Conservation (phyloP, 192 early-diverging fungal species). For the Dimargaris xerosporica region DNA sequence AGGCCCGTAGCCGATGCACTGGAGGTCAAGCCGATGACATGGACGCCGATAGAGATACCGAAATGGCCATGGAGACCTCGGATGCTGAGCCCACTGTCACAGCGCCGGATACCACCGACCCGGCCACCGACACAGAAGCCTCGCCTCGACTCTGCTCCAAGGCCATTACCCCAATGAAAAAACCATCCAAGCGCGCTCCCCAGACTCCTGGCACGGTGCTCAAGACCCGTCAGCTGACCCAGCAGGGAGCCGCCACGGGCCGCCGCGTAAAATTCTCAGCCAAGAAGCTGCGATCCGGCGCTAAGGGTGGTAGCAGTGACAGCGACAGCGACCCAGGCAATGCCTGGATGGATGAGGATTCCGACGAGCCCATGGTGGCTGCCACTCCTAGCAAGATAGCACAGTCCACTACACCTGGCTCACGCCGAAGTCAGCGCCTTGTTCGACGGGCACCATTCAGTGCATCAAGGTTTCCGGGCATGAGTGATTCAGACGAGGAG, state of each 20-base stretch:
- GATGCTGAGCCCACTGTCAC: neutral
- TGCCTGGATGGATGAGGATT: constrained; percentile 9
- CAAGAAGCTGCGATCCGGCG: neutral
- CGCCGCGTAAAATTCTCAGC: neutral
- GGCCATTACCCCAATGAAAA: neutral
- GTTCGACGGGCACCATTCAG: no score
- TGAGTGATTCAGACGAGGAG: no score
- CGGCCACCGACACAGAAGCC: neutral
- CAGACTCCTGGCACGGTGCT: neutral
- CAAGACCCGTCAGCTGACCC: constrained; percentile 1
- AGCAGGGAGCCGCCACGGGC: neutral
- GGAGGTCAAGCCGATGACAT: constrained; percentile 20
- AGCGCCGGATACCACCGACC: neutral
- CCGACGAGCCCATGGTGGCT: neutral
- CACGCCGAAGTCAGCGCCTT: no score
- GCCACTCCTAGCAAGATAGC: no score
- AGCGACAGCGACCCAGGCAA: constrained; percentile 8
- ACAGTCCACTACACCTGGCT: no score
- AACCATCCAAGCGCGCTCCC: constrained; percentile 1
- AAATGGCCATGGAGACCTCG: neutral
- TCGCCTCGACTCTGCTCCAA: neutral
- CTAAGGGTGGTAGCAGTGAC: neutral
- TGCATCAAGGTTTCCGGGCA: no score
- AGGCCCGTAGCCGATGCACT: constrained; percentile 46
- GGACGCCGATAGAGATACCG: constrained; percentile 6